Evolutionary conservation across 176 grass and related monocot genomes (phyloP).

Genomic region (Carex cristatella): DNA sequence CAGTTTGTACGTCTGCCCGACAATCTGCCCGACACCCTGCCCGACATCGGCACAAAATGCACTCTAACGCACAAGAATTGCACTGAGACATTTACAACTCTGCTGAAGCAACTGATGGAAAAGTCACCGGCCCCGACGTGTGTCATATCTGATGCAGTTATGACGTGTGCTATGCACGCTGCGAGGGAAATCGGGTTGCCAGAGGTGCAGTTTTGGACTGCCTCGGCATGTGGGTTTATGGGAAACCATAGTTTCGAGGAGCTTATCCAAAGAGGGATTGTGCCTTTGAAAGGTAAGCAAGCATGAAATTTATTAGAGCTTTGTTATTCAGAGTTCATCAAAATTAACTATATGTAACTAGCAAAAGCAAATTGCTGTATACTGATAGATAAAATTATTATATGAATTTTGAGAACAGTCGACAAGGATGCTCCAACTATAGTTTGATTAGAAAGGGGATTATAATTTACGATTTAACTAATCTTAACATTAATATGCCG

Average conservation of each 20-base stretch:
- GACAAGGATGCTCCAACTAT: not conserved
- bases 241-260: conserved; percentile 21
- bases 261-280: conserved; percentile 10
- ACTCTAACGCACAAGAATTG: conserved; percentile 24
- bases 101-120: conserved; percentile 13
- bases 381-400: too few species aligned
- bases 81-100: conserved; percentile 10
- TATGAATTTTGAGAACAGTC: not conserved
- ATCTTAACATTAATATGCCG: not conserved
- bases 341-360: not conserved
- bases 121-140: conserved; percentile 14
- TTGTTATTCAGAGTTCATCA: not conserved
- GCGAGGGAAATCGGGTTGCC: conserved; percentile 29
- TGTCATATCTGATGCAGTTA: conserved; percentile 29
- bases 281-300: conserved; percentile 25
- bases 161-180: conserved; percentile 31
- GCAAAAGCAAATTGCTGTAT: too few species aligned
- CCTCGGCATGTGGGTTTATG: conserved; percentile 28
- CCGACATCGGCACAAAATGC: conserved; percentile 10
- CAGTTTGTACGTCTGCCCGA: conserved; percentile 35
- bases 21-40: not conserved
- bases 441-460: not conserved
- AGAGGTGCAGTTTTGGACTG: conserved; percentile 39
- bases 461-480: not conserved
- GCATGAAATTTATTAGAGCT: not conserved